A percentile compares a stretch with the other conserved stretches of the same genome.
phyloP scores from a whole-genome alignment of 202 grass and related monocot genomes.

The Cymbopogon flexuosus region DNA sequence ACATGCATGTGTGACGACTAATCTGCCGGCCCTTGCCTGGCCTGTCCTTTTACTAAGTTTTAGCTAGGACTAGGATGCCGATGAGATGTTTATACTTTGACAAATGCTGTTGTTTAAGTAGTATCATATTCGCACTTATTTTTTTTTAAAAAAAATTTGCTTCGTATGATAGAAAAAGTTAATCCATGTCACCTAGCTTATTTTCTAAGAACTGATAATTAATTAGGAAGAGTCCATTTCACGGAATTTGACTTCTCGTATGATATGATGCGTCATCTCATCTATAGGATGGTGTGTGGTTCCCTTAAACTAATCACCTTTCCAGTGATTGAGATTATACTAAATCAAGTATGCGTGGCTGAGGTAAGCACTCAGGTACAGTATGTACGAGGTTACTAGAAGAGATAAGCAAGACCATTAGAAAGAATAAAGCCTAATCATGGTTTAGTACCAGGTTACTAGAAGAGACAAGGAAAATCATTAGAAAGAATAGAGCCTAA shows the following conservation, averaged over 20 bases:
- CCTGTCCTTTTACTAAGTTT: not conserved
- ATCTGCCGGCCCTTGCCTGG: not conserved
- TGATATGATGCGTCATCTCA: too few relatives aligned
- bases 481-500: not conserved
- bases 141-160: too few relatives aligned
- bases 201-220: too few relatives aligned
- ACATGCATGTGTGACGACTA: not conserved
- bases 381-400: not conserved
- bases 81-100: not conserved
- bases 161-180: too few relatives aligned
- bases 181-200: too few relatives aligned
- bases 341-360: not conserved
- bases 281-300: too few relatives aligned
- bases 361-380: not conserved
- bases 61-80: not conserved
- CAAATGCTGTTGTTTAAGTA: too few relatives aligned
- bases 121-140: too few relatives aligned
- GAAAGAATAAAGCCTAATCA: not conserved
- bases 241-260: too few relatives aligned
- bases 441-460: not conserved
- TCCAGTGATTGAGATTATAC: not conserved
- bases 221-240: too few relatives aligned
- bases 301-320: too few relatives aligned
- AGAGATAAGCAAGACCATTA: not conserved
- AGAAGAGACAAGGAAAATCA: not conserved